phyloP scores from a whole-genome alignment of 179 eudicot genomes.

The Beta macrorhiza region DNA sequence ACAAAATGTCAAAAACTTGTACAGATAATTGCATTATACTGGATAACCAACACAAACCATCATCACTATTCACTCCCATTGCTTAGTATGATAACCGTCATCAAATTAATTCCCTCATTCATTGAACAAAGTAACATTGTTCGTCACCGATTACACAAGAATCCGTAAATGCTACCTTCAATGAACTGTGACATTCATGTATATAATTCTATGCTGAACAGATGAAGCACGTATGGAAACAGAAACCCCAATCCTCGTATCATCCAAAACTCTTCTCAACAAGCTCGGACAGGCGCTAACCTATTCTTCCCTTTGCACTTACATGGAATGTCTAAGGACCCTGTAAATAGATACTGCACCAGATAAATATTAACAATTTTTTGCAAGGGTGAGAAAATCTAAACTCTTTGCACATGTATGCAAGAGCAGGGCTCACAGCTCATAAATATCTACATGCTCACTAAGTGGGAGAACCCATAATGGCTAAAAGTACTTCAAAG shows the following conservation, averaged over 20 bases:
- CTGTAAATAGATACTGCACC: conserved; percentile 14
- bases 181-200: no score
- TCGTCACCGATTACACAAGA: no score
- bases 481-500: not conserved
- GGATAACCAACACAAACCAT: no score
- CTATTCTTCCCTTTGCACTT: not conserved
- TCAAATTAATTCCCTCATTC: no score
- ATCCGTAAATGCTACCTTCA: no score
- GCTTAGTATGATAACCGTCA: no score
- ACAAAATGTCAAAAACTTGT: no score
- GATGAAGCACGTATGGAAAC: no score
- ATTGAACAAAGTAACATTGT: no score
- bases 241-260: not conserved
- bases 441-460: not conserved
- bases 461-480: not conserved
- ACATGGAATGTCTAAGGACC: conserved; percentile 28
- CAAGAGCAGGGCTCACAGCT: not conserved
- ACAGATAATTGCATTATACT: no score
- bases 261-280: not conserved
- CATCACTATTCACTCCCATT: no score
- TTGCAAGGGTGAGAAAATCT: not conserved
- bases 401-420: not conserved
- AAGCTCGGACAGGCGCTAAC: not conserved
- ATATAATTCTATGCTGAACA: no score
- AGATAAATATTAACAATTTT: not conserved